Evolutionary conservation across 495 filamentous ascomycete genomes (phyloP), one percentile per base, ranked within the genome.

Genomic region (Aspergillus avenaceus): DNA sequence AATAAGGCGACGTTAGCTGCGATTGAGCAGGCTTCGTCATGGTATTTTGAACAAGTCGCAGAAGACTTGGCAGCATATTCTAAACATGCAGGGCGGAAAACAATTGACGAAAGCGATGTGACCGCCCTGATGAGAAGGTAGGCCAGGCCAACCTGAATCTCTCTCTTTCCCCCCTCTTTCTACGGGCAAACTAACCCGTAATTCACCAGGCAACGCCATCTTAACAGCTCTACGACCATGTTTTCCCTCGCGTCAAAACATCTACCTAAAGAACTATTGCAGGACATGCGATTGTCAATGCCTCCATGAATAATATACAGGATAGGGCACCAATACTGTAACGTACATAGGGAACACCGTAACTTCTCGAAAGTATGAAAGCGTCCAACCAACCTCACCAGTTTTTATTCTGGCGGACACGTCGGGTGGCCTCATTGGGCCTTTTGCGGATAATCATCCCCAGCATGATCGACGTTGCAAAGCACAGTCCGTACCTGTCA

Each of bases 381-480:
- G 16, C 18, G 6, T 1, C 14, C 9, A 38, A 21, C 11, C 34
- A 27, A 9, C 2, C 67, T 67, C 73, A 88, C 91, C 90, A 95
- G 45, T 87, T 80, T 61, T 78, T 86, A 65, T 85, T 95, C 60
- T 89, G 83, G 47, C 88, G 84, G 47, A 96, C 84, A 46, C 87
- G 79, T 36, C 85, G 80, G 32, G 85, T 61, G 28, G 86, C 78
- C 59, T 88, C 85, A 26, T 84, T 80, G 4, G 90, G 81, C 22
- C 90, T 85, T 66, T 91, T 95, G 53, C 83, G 85, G 32, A 96
- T 78, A 40, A 98, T 80, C 85, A 96, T 87, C 77, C 84, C 95
- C 57, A 98, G 76, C 93, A 98, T 98, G 54, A 97, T 77, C 2
- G 90, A 82, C 23, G 93, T 98, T 52, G 91, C 91, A 18, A 86